Evolutionary conservation across 1,139 yeast genomes (phyloP), one percentile per base, ranked within the genome.

Genomic region (Meyerozyma guilliermondii): DNA sequence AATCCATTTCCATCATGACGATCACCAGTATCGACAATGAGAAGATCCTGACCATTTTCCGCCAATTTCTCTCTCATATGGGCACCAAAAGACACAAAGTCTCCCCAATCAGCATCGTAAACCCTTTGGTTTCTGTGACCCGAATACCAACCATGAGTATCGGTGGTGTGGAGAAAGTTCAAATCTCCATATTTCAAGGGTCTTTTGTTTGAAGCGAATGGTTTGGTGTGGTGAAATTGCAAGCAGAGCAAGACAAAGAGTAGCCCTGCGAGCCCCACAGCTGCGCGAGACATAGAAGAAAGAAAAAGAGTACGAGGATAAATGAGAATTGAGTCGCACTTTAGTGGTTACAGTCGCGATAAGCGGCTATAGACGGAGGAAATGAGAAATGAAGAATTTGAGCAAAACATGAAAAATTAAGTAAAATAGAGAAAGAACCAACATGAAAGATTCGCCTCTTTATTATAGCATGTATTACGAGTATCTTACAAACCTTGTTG

Each of bases 1-100:
- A 83, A 63, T 1, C 98, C 98, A 57, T 88, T 89, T 1, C 98
- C 98, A 60, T 92, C 98, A 53, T 87, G 96, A 47, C 88, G 80
- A 62, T 92, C 98, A 7, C 98, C 98, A 1, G 94, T 80, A 58
- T 92, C 98, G 1, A 92, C 75, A 2, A 89, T 53, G 7, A 92
- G 52, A 26, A 92, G 58, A 56, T 92, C 98, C 29, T 71, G 78
- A 2, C 74, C 72, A 3, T 63, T 52, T 0, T 54, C 54, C 28
- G 68, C 69, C 0, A 88, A 80, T 20, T 63, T 57, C 0, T 54
- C 54, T 35, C 68, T 64, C 58, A 87, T 60, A 43, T 77, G 79
- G 11, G 61, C 52, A 1, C 80, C 65, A 54, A 92, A 89, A 0
- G 94, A 82, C 3, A 86, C 59, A 50, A 86, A 87, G 56, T 92